A percentile compares a stretch with the other conserved stretches of the same genome.
These are phyloP conservation scores for Saturnispora sanitii DNA, from an alignment of 805 yeast species.

Conservation along the genomic window DNA sequence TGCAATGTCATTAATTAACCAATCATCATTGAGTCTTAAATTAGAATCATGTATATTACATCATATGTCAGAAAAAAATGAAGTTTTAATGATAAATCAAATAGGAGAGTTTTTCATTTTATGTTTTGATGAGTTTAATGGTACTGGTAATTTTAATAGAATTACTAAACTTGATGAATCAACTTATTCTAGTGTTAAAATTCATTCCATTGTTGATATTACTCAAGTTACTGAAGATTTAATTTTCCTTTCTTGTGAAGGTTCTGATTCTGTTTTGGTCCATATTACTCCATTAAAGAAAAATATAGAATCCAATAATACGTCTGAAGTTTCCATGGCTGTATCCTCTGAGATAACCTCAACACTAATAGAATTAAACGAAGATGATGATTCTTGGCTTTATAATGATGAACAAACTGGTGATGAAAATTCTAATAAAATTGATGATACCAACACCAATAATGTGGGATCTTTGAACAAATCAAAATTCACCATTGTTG, in stretches of 20 bases:
- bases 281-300: slow-evolving; percentile 21
- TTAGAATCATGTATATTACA: slow-evolving; percentile 44
- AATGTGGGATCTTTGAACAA: slow-evolving; percentile 16
- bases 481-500: slow-evolving; percentile 37
- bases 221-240: slow-evolving; percentile 32
- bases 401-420: slow-evolving; percentile 29
- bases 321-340: not conserved
- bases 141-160: slow-evolving; percentile 25
- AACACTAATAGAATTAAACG: slow-evolving; percentile 15
- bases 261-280: slow-evolving; percentile 49
- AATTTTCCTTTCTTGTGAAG: slow-evolving; percentile 50
- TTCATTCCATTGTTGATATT: slow-evolving; percentile 31
- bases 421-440: too few species aligned
- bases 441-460: too few species aligned
- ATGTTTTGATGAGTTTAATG: slow-evolving; percentile 27
- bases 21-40: slow-evolving; percentile 39
- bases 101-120: slow-evolving; percentile 34
- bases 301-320: not conserved
- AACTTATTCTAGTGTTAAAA: slow-evolving; percentile 17
- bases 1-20: slow-evolving; percentile 35
- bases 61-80: slow-evolving; percentile 24
- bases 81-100: slow-evolving; percentile 32
- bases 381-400: slow-evolving; percentile 38
- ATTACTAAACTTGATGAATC: slow-evolving; percentile 16
- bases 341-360: slow-evolving; percentile 10